These are phyloP conservation scores for Austroboletus sp. DNA, from an alignment of 1,284 basidiomycete genomes.

Conservation along the genomic window DNA sequence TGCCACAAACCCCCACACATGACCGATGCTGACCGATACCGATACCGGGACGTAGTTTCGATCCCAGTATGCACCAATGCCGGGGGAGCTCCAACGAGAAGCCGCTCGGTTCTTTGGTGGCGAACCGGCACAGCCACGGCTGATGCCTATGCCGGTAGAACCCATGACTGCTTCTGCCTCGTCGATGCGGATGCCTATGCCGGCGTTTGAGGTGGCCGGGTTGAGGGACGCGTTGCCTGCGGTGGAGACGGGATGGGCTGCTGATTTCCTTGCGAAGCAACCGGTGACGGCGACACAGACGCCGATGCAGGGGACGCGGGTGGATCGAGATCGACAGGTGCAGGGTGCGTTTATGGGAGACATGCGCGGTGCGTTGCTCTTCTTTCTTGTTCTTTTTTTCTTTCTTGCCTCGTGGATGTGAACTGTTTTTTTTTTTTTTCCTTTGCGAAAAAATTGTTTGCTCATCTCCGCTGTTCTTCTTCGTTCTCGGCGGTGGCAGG, in stretches of 20 bases:
- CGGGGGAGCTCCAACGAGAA: constrained; percentile 49
- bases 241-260: constrained; percentile 21
- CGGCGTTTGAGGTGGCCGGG: constrained; percentile 48
- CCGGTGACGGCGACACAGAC: constrained; percentile 27
- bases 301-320: not conserved
- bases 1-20: not conserved
- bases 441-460: not conserved
- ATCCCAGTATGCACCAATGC: constrained; percentile 40
- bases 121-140: constrained; percentile 8
- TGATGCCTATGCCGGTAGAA: constrained; percentile 3
- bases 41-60: constrained; percentile 44
- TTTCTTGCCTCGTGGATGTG: not conserved
- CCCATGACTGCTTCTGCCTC: not conserved
- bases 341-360: constrained; percentile 7
- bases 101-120: constrained; percentile 61
- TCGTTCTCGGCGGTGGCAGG: constrained; percentile 8
- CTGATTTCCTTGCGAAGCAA: constrained; percentile 48
- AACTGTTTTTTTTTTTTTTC: not conserved
- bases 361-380: constrained; percentile 17
- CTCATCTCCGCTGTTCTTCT: constrained; percentile 1
- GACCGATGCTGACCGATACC: not conserved
- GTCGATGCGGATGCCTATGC: constrained; percentile 3
- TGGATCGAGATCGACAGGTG: not conserved
- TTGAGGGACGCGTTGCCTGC: constrained; percentile 50
- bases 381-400: not conserved